phyloP scores from a whole-genome alignment of 345 rosid species.

The Dovyalis caffra region DNA sequence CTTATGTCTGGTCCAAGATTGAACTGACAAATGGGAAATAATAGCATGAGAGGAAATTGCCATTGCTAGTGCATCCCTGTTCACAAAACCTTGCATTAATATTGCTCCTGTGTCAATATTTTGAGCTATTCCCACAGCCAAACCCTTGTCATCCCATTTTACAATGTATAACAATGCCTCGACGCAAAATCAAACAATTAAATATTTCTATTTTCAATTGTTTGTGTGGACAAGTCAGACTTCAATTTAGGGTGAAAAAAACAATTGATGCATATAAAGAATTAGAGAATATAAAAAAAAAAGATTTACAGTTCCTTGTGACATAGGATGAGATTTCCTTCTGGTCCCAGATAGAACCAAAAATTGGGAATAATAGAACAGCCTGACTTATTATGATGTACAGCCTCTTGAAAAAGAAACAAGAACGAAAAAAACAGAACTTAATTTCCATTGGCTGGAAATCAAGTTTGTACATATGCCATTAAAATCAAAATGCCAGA shows the following conservation, averaged over 20 bases:
- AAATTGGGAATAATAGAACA: too few species aligned
- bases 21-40: neutral
- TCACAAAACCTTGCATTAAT: constrained; percentile 92
- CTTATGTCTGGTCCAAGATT: constrained; percentile 13
- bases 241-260: too few species aligned
- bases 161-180: constrained; percentile 59
- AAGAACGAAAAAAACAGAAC: too few species aligned
- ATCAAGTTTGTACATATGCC: too few species aligned
- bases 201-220: neutral
- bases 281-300: neutral
- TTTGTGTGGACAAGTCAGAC: neutral
- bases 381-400: too few species aligned
- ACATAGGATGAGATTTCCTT: too few species aligned
- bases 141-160: constrained; percentile 93
- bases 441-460: too few species aligned
- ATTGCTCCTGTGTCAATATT: constrained; percentile 86
- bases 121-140: constrained; percentile 94
- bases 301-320: neutral
- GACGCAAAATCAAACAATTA: constrained; percentile 40
- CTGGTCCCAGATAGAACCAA: too few species aligned
- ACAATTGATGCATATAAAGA: neutral
- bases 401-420: neutral
- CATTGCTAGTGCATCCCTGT: constrained; percentile 70
- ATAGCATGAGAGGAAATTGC: constrained; percentile 44
- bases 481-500: too few species aligned